Base-by-base conservation (phyloP, 768 basidiomycete species). In the Xerocomellus intermedius region DNA sequence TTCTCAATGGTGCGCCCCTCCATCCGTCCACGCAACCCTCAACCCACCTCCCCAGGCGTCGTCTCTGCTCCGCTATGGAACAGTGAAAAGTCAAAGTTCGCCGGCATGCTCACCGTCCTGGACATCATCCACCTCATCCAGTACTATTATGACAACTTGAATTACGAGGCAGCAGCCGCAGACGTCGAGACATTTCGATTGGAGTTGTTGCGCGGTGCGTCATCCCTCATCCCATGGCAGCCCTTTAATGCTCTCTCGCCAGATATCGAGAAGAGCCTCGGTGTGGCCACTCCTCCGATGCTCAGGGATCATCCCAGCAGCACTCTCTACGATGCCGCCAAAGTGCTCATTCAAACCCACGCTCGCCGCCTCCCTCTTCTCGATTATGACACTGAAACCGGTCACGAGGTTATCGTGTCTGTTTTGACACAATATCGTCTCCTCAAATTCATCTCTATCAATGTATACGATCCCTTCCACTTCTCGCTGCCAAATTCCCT, bases 121-220 rank as follows among this genome's bases (percentile, higher is more conserved):
- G 97, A 99, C 72, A 94, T 99, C 70, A 98, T 99, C 54, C 97
- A 99, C 70, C 85, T 99, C 60, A 98, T 99, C 61, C 97, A 99
- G 66, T 97, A 95, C 75, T 99, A 98, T 73, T 97, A 98, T 73
- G 85, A 87, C 44, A 91, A 88, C 13, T 76, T 82, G 2, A 86
- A 89, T 32, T 86, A 86, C 36, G 94, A 94, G 63, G 85, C 83
- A 49, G 95, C 94, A 6, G 83, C 87, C 0, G 82, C 86, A 12
- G 94, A 98, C 64, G 96, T 98, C 4, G 96, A 98, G 69, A 88
- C 84, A 0, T 93, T 99, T 69, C 82, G 90, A 32, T 78, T 99
- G 30, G 91, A 95, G 68, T 85, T 86, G 46, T 74, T 99, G 55
- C 77, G 97, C 83, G 94, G 96, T 92, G 66, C 37, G 82, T 71